Conservation (phyloP, 441 rosid species). For the Aquilaria agallochum region DNA sequence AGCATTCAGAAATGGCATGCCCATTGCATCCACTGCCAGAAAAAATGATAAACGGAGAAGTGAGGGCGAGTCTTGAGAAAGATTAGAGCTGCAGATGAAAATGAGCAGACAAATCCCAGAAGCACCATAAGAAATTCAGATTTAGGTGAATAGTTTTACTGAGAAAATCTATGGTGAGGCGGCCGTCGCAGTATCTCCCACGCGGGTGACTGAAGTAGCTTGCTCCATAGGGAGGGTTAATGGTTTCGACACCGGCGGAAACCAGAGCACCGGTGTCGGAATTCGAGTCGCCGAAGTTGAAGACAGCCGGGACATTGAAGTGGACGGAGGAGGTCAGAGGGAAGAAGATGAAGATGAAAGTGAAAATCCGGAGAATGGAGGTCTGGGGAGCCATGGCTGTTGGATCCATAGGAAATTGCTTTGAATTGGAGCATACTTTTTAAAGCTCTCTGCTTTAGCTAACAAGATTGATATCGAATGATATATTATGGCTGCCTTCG, state of each 20-base stretch:
- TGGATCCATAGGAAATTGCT: no score
- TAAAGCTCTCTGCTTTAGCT: no score
- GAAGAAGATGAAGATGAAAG: constrained; percentile 8
- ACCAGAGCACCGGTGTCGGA: constrained; percentile 58
- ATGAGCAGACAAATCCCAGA: neutral
- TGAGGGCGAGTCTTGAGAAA: constrained; percentile 4
- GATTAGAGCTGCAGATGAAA: constrained; percentile 5
- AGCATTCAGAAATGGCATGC: constrained; percentile 79
- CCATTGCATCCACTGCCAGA: constrained; percentile 86
- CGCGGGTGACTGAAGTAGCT: constrained; percentile 40
- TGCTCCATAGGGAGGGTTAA: constrained; percentile 47
- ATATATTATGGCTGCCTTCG: no score
- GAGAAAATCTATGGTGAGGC: constrained; percentile 54
- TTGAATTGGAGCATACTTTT: no score
- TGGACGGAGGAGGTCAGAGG: constrained; percentile 28
- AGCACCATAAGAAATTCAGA: neutral
- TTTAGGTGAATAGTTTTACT: constrained; percentile 26
- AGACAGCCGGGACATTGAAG: constrained; percentile 44
- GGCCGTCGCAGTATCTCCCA: constrained; percentile 65
- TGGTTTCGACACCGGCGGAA: constrained; percentile 48
- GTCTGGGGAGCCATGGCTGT: constrained; percentile 35
- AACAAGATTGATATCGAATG: no score
- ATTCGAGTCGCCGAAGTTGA: constrained; percentile 68
- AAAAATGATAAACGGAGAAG: constrained; percentile 2
- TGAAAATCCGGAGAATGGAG: constrained; percentile 19